Conservation (phyloP, 352 stramenopile species). For the Phytophthora fragariae region DNA sequence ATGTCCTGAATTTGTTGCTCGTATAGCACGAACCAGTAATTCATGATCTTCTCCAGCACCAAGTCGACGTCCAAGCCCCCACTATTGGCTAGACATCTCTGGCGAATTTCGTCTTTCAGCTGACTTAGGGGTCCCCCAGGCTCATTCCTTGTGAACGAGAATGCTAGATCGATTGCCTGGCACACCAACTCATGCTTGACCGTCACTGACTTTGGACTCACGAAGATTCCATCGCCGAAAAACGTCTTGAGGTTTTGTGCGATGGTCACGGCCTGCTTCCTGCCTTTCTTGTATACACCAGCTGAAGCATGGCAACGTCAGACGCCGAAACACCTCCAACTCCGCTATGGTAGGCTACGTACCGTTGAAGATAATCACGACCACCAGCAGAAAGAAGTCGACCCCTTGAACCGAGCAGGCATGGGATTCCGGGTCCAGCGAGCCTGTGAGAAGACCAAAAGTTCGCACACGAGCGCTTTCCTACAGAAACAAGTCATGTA, state of each 20-base stretch:
- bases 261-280: constrained; percentile 71
- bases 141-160: constrained; percentile 68
- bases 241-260: constrained; percentile 73
- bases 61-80: constrained; percentile 69
- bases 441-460: constrained; percentile 77
- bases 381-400: constrained; percentile 81
- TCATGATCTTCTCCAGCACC: constrained; percentile 81
- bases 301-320: constrained; percentile 37
- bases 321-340: background rate
- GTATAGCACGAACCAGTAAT: constrained; percentile 80
- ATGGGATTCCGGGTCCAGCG: constrained; percentile 77
- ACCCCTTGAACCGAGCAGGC: constrained; percentile 77
- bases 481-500: constrained; percentile 24
- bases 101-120: constrained; percentile 66
- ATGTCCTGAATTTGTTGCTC: constrained; percentile 84
- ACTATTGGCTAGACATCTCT: constrained; percentile 37
- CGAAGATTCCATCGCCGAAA: constrained; percentile 76
- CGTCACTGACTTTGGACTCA: constrained; percentile 56
- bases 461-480: constrained; percentile 75
- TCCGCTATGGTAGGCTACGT: constrained; percentile 10
- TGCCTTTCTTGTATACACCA: constrained; percentile 71
- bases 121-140: constrained; percentile 46
- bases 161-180: constrained; percentile 77
- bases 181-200: constrained; percentile 71
- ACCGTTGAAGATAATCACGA: constrained; percentile 85